Conservation (phyloP, 2,329 filamentous ascomycete genomes). For the Zymoseptoria ardabiliae region DNA sequence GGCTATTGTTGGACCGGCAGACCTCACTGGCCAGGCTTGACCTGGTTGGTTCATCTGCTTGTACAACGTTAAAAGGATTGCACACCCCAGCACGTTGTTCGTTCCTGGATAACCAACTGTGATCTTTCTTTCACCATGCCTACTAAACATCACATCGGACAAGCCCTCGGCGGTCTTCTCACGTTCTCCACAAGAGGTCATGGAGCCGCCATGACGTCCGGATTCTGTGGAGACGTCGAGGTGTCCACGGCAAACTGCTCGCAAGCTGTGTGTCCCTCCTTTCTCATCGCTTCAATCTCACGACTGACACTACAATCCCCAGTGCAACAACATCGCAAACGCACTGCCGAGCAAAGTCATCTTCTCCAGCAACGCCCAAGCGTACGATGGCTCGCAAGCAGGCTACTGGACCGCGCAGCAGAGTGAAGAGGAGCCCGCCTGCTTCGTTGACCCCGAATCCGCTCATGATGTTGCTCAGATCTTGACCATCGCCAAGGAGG, state of each 20-base stretch:
- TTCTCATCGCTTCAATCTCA: not conserved
- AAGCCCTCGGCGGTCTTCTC: not conserved
- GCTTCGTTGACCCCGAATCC: constrained; percentile 10
- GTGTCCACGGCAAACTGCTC: not conserved
- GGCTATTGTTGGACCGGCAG: too few relatives aligned
- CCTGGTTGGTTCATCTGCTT: not conserved
- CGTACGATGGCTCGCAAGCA: constrained; percentile 1
- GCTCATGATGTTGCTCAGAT: constrained; percentile 9
- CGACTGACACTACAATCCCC: not conserved
- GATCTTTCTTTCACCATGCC: not conserved
- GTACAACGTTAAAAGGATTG: not conserved
- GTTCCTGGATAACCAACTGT: not conserved
- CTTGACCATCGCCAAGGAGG: constrained; percentile 3
- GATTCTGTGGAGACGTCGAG: not conserved
- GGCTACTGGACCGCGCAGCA: constrained; percentile 14
- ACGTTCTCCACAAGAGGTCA: not conserved
- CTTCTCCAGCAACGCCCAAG: constrained; percentile 1
- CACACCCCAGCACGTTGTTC: too few relatives aligned
- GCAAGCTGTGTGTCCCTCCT: not conserved
- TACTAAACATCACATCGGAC: not conserved
- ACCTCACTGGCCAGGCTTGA: too few relatives aligned
- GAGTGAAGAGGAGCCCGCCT: constrained; percentile 7
- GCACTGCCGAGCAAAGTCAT: not conserved
- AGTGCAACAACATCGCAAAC: not conserved
- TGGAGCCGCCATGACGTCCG: not conserved